Evolutionary conservation across 2,329 filamentous ascomycete species (phyloP), one percentile per base, ranked within the genome.

Genomic region (Cercospora brassicicola): DNA sequence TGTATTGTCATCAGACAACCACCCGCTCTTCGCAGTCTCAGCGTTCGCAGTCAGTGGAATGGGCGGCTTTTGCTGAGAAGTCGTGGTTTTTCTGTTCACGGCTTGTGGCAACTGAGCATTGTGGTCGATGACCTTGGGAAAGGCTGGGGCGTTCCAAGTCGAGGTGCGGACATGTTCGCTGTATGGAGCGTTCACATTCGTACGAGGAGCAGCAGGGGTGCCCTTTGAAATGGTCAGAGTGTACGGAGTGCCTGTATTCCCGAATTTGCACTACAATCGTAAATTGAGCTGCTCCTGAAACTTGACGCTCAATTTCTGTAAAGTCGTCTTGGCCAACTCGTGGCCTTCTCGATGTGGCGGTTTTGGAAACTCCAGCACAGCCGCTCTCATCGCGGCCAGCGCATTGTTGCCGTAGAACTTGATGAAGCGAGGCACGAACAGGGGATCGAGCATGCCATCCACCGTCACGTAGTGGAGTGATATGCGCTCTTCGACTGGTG

Each of bases 381-480:
- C 66, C 13, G 63, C 51, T 55, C 61, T 60, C 31, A 67, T 48
- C 9, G 62, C 62, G 15, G 61, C 66, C 8, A 67, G 31, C 13
- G 66, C 66, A 30, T 64, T 67, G 56, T 64, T 67, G 18, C 66
- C 66, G 55, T 67, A 99, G 73, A 95, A 92, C 13, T 84, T 83
- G 59, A 97, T 82, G 74, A 98, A 93, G 18, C 91, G 89, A 64
- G 88, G 85, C 70, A 92, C 89, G 53, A 68, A 72, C 69, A 90
- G 90, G 26, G 90, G 87, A 61, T 85, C 81, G 6, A 87, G 78
- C 69, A 88, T 82, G 42, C 82, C 82, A 73, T 87, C 84, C 30
- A 90, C 75, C 11, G 83, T 80, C 23, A 80, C 74, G 62, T 80
- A 81, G 59, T 86, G 85, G 51, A 84, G 84, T 36, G 83, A 78